phyloP scores from a whole-genome alignment of 2,329 filamentous ascomycete species.

The Talaromyces sp. region DNA sequence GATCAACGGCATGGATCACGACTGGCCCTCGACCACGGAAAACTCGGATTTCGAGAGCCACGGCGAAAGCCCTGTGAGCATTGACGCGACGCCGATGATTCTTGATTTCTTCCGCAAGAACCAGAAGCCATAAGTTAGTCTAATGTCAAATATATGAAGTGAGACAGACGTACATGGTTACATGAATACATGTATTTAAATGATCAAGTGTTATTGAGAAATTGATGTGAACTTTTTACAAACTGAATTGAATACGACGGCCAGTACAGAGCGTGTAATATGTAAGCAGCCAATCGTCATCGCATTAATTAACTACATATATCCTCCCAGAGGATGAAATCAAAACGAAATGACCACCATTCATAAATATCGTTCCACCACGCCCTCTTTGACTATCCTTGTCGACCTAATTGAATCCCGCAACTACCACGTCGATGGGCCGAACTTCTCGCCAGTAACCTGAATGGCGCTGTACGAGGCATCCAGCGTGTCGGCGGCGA shows the following conservation, averaged over 20 bases:
- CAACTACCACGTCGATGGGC: constrained; percentile 38
- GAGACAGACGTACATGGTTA: too few relatives aligned
- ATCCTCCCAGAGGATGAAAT: not conserved
- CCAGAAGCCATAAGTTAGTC: not conserved
- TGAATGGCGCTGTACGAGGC: constrained; percentile 56
- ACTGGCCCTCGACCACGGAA: not conserved
- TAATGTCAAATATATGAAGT: not conserved
- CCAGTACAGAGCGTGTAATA: not conserved
- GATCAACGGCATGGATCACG: not conserved
- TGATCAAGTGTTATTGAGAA: not conserved
- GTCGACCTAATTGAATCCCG: not conserved
- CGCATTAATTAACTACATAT: not conserved
- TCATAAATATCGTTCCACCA: not conserved
- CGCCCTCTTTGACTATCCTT: not conserved
- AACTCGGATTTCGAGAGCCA: not conserved
- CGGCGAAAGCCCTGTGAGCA: not conserved
- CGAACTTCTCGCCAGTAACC: constrained; percentile 56
- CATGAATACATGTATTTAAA: not conserved
- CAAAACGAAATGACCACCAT: not conserved
- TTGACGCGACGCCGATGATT: not conserved
- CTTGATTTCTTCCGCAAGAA: not conserved
- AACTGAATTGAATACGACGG: not conserved
- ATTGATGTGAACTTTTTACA: not conserved
- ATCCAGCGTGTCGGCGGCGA: constrained; percentile 59
- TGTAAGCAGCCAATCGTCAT: not conserved